A percentile compares a stretch with the other conserved stretches of the same genome.
Conservation (phyloP, 192 early-diverging fungal species). For the Helicostylum pulchrum region DNA sequence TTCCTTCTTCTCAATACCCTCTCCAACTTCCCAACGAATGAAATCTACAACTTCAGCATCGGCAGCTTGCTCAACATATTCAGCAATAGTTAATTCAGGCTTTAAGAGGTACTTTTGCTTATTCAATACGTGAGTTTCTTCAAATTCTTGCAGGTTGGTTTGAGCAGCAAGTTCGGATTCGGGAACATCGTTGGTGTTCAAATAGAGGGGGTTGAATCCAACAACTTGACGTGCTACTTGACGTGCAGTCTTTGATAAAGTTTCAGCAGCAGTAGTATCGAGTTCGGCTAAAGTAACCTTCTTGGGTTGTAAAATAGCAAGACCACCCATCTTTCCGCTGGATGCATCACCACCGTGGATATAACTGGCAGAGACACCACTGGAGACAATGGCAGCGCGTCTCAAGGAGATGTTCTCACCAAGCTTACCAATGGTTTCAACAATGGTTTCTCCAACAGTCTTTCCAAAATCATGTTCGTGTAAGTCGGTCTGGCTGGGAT, state of each 20-base stretch:
- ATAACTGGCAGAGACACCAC: constrained; percentile 52
- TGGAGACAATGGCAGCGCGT: constrained; percentile 51
- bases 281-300: constrained; percentile 22
- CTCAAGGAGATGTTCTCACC: constrained; percentile 89
- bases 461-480: constrained; percentile 18
- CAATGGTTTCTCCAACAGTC: constrained; percentile 63
- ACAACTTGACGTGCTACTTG: constrained; percentile 87
- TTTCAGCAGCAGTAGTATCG: constrained; percentile 13
- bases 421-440: constrained; percentile 77
- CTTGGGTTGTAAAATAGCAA: constrained; percentile 61
- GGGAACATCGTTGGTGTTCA: constrained; percentile 46
- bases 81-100: constrained; percentile 61
- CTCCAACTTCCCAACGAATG: constrained; percentile 78
- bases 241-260: constrained; percentile 56
- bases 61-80: constrained; percentile 53
- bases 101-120: constrained; percentile 76
- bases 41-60: constrained; percentile 65
- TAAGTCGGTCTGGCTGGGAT: constrained; percentile 27
- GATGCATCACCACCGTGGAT: constrained; percentile 66
- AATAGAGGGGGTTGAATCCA: constrained; percentile 68
- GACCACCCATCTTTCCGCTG: constrained; percentile 76
- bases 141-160: constrained; percentile 40
- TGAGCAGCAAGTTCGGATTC: constrained; percentile 37
- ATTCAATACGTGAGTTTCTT: constrained; percentile 59
- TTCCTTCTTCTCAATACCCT: constrained; percentile 77